Evolutionary conservation across 2,329 filamentous ascomycete species (phyloP), one percentile per base, ranked within the genome.

Genomic region (Cytospora schulzeri): DNA sequence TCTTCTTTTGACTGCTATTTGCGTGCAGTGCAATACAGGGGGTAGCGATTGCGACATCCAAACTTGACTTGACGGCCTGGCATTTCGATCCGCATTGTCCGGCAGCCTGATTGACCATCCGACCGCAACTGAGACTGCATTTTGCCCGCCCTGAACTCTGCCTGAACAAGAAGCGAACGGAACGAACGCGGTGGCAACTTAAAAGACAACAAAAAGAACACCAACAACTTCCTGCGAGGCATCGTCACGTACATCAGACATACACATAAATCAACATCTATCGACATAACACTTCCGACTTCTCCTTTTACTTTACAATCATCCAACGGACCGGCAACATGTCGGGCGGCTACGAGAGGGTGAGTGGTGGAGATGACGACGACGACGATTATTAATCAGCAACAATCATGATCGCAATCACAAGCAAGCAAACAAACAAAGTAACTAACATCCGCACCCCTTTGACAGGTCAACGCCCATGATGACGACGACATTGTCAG

Each of bases 291-390:
- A 24, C 41, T 24, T 56, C 41, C 28, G n/a, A 31, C 28, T 12
- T 56, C 33, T 17, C 60, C 33, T 54, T 6, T 51, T 38, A n/a
- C n/a, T n/a, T n/a, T n/a, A n/a, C n/a, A 28, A 38, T 38, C 50
- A 26, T 17, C 22, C 15, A 60, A 51, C 62, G 60, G 67, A 60
- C 67, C 57, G 66, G 66, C 74, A 77, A 72, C 70, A 86, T 86
- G 84, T 73, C 84, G 67, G 80, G 79, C 69, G 77, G 81, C 57
- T 88, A 88, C 73, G 85, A 86, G 73, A 79, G 84, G 78, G 85
- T 87, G 79, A 67, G 82, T 74, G 59, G 22, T 14, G 45, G 12
- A 15, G 11, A 2, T 24, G 7, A 28, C 17, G 35, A 53, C 45
- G 7, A 38, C 41, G 12, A 33, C n/a, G 35, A 38, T 29, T 19